Base-by-base conservation (phyloP, 345 rosid species). In the Clarkia xantiana region DNA sequence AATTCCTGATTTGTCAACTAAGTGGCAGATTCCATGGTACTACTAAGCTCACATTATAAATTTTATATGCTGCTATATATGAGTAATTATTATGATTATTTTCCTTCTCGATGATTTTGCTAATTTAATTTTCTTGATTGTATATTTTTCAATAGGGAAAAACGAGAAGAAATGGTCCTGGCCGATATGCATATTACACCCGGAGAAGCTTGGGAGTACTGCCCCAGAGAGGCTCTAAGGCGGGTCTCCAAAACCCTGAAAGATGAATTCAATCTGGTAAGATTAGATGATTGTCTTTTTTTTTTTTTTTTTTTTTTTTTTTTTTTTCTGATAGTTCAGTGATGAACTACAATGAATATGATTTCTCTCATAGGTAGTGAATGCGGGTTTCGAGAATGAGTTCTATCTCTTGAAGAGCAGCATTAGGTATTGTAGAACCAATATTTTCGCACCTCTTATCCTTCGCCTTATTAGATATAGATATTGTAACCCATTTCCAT, bases 371-470 rank as follows among this genome's bases (percentile, higher is more conserved):
- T 72, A 90, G 97, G 80, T 68, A 47, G 67, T 91, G 87, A 80
- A 86, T 70, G 93, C 98, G n/a, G 98, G 98, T 56, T 91, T 86
- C 62, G 98, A 91, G 63, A 86, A 70, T 61, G 98, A 91, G 69
- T 91, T 91, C 67, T 71, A 70, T 60, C 79, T 91, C 61, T 78
- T 91, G 61, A 81, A 84, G 76, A 81, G 68, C 58, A 64, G 61
- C 38, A 52, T 63, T 43, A 62, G 87, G 96, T 86, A 61, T 36
- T 70, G 25, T 10, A 40, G 38, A 49, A 15, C 16, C 18, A 3
- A 39, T 29, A 18, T 38, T 58, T 29, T 55, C 43, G 48, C 1
- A 43, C 47, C 52, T 41, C 49, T 29, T 13, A 49, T 46, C 44
- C 8, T 3, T 36, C 45, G 14, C 22, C 34, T 44, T 42, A 41